phyloP scores from a whole-genome alignment of 2,329 filamentous ascomycete genomes.

The Fusarium udum region DNA sequence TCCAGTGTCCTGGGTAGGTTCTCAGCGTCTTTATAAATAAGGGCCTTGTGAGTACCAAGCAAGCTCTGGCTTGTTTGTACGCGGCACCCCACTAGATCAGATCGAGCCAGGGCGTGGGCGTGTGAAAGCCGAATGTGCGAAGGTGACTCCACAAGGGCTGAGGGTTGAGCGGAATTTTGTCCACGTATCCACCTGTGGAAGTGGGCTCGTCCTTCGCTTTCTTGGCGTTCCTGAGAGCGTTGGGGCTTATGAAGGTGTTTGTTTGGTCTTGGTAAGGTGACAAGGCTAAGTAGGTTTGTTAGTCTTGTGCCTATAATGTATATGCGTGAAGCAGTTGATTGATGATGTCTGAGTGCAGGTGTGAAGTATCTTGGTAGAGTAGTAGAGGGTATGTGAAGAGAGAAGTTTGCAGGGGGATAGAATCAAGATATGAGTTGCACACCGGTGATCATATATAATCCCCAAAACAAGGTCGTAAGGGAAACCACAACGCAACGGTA shows the following conservation, averaged over 20 bases:
- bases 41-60: constrained; percentile 37
- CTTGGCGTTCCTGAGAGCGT: constrained; percentile 39
- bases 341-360: not conserved
- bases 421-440: constrained; percentile 17
- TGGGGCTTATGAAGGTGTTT: constrained; percentile 28
- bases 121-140: constrained; percentile 33
- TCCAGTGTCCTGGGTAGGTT: constrained; percentile 26
- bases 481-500: constrained; percentile 31
- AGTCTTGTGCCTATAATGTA: constrained; percentile 1
- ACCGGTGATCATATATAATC: constrained; percentile 43
- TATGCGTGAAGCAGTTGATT: not conserved
- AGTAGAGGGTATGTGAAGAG: not conserved
- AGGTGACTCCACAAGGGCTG: constrained; percentile 41
- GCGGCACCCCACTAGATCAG: constrained; percentile 44
- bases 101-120: constrained; percentile 38
- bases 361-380: not conserved
- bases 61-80: constrained; percentile 41
- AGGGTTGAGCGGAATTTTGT: constrained; percentile 42
- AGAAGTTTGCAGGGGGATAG: constrained; percentile 9
- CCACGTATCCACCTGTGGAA: constrained; percentile 37
- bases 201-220: constrained; percentile 29
- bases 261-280: constrained; percentile 26
- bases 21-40: constrained; percentile 36
- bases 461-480: constrained; percentile 35
- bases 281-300: constrained; percentile 24